Evolutionary conservation across 257 asterid genomes (phyloP).

Genomic region (Scutellaria baicalensis): DNA sequence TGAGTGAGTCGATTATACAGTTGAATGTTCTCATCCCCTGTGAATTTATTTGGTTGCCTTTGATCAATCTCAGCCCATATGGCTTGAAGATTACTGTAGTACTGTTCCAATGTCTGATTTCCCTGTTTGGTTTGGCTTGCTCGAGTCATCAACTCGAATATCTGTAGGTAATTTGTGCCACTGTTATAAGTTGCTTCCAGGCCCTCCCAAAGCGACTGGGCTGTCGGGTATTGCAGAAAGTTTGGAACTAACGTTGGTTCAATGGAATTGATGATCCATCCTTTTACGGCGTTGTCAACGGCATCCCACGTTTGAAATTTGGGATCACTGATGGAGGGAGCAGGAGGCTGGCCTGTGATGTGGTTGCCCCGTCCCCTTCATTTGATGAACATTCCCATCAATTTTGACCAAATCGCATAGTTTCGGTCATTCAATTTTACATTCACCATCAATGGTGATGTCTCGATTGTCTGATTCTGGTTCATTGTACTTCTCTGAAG

Average conservation of each 20-base stretch:
- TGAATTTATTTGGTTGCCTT: background rate
- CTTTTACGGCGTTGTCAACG: too few species aligned
- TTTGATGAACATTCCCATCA: too few species aligned
- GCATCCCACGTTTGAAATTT: too few species aligned
- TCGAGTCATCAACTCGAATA: background rate
- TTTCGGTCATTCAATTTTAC: background rate
- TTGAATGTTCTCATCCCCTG: background rate
- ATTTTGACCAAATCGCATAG: too few species aligned
- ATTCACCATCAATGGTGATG: background rate
- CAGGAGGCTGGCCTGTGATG: too few species aligned
- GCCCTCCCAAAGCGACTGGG: background rate
- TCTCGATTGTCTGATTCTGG: background rate
- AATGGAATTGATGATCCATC: background rate
- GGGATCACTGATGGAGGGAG: too few species aligned
- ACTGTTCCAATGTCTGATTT: background rate
- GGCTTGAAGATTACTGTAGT: background rate
- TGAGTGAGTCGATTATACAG: background rate
- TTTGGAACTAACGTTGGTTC: background rate
- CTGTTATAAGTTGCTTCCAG: background rate
- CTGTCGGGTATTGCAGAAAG: background rate
- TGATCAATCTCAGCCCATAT: constrained; percentile 4
- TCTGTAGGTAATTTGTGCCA: background rate
- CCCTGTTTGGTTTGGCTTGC: background rate
- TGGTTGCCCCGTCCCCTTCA: too few species aligned
- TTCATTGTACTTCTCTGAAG: background rate